A percentile compares a stretch with the other conserved stretches of the same genome.
Evolutionary conservation across 2,329 filamentous ascomycete species (phyloP).

Genomic region (Fusarium albidum): DNA sequence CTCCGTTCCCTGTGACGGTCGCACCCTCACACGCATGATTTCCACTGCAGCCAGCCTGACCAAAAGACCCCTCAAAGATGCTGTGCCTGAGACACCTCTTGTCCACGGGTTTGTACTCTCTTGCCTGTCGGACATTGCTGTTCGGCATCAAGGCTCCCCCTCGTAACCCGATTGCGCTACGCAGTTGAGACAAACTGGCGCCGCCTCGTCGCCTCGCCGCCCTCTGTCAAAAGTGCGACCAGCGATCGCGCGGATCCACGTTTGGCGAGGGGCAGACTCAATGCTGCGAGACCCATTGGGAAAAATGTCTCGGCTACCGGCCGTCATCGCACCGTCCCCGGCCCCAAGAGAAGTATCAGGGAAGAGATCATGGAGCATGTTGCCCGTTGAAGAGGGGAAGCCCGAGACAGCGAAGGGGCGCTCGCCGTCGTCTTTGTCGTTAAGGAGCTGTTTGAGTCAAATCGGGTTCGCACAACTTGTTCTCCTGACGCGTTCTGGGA

Average conservation of each 20-base stretch:
- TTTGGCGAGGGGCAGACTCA: background rate
- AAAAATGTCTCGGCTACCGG: constrained; percentile 27
- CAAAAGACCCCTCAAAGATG: constrained; percentile 27
- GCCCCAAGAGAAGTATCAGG: constrained; percentile 7
- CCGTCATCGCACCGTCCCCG: constrained; percentile 20
- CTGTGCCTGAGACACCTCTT: constrained; percentile 25
- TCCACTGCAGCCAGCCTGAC: constrained; percentile 18
- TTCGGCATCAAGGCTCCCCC: constrained; percentile 23
- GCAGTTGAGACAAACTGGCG: constrained; percentile 15
- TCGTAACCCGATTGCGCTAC: constrained; percentile 18
- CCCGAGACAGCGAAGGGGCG: constrained; percentile 4
- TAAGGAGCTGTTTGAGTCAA: constrained; percentile 7
- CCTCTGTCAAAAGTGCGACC: constrained; percentile 15
- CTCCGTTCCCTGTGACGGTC: background rate
- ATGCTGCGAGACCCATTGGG: background rate
- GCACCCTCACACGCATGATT: constrained; percentile 16
- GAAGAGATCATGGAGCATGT: constrained; percentile 14
- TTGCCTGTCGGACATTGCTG: constrained; percentile 28
- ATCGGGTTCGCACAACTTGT: constrained; percentile 4
- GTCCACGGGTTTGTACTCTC: constrained; percentile 4
- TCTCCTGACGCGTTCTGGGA: constrained; percentile 16
- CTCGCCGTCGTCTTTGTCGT: constrained; percentile 1
- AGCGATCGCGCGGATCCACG: constrained; percentile 16
- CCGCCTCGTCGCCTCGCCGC: background rate
- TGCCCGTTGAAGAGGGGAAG: constrained; percentile 28